A percentile compares a stretch with the other conserved stretches of the same genome.
phyloP scores from a whole-genome alignment of 169 alveolate species.

The Miamiensis avidus region DNA sequence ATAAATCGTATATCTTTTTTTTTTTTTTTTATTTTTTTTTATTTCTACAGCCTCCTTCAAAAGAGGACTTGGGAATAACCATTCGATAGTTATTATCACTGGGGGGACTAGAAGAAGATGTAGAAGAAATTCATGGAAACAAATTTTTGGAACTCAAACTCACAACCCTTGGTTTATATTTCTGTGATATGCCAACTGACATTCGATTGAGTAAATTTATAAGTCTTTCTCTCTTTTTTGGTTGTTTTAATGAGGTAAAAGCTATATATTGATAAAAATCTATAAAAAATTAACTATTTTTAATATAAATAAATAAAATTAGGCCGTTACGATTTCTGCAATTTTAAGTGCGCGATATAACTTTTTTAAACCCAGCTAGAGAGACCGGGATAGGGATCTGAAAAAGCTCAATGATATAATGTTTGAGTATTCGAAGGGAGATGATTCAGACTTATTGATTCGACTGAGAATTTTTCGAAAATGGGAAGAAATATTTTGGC shows the following conservation, averaged over 20 bases:
- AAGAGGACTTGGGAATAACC: constrained; percentile 61
- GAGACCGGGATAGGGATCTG: constrained; percentile 20
- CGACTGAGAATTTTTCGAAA: constrained; percentile 48
- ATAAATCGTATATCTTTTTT: no score
- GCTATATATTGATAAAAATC: no score
- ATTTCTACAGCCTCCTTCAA: constrained; percentile 63
- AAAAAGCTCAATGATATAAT: constrained; percentile 45
- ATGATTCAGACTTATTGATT: constrained; percentile 56
- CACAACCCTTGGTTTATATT: constrained; percentile 58
- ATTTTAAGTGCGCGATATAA: constrained; percentile 54
- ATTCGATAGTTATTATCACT: constrained; percentile 62
- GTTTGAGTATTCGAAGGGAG: constrained; percentile 45
- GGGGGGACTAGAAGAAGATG: constrained; percentile 73
- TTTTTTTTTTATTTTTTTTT: no score
- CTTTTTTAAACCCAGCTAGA: constrained; percentile 39
- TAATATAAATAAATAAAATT: no score
- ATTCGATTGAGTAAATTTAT: constrained; percentile 55
- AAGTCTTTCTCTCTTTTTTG: constrained; percentile 57
- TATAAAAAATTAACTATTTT: no score
- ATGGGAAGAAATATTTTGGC: constrained; percentile 55
- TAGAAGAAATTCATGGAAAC: constrained; percentile 27
- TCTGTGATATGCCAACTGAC: constrained; percentile 66
- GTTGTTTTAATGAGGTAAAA: constrained; percentile 53
- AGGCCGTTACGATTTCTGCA: constrained; percentile 57
- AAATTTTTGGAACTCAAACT: neutral